Evolutionary conservation across 352 stramenopile genomes (phyloP).

Genomic region (Phytophthora ramorum): DNA sequence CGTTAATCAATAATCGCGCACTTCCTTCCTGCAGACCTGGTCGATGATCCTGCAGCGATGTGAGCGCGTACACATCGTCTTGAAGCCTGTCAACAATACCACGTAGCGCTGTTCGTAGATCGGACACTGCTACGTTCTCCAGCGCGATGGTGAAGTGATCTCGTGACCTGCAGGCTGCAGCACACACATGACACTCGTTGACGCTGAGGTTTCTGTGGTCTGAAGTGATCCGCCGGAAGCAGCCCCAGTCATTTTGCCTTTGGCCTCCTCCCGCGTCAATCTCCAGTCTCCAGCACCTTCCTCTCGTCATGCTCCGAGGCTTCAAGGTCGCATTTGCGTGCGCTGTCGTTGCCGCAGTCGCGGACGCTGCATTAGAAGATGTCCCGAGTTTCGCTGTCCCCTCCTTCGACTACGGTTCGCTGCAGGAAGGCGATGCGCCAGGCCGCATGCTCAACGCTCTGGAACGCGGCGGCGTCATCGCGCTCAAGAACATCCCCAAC

Average conservation of each 20-base stretch:
- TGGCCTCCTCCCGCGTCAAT: conserved; percentile 15
- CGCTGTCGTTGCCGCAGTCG: not conserved
- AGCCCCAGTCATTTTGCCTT: conserved; percentile 18
- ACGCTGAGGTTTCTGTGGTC: conserved; percentile 1
- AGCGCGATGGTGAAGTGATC: conserved; percentile 16
- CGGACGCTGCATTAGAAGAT: conserved; percentile 22
- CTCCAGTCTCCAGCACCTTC: conserved; percentile 2
- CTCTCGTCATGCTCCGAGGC: conserved; percentile 12
- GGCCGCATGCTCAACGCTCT: conserved; percentile 44
- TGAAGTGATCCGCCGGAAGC: not conserved
- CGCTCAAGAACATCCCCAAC: conserved; percentile 56
- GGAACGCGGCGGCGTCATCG: conserved; percentile 50
- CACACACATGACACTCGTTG: conserved; percentile 12
- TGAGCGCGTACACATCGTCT: not conserved
- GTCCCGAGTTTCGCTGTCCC: conserved; percentile 43
- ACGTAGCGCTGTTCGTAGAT: not conserved
- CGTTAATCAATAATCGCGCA: not conserved
- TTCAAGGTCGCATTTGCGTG: conserved; percentile 11
- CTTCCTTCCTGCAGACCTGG: not conserved
- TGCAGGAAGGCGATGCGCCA: conserved; percentile 21
- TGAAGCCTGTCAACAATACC: conserved; percentile 7
- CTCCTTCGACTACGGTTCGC: conserved; percentile 42
- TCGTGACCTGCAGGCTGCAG: too few species aligned
- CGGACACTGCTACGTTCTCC: conserved; percentile 14
- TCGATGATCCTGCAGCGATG: not conserved